Evolutionary conservation across 495 filamentous ascomycete species (phyloP).

Genomic region (Xylona heveae): DNA sequence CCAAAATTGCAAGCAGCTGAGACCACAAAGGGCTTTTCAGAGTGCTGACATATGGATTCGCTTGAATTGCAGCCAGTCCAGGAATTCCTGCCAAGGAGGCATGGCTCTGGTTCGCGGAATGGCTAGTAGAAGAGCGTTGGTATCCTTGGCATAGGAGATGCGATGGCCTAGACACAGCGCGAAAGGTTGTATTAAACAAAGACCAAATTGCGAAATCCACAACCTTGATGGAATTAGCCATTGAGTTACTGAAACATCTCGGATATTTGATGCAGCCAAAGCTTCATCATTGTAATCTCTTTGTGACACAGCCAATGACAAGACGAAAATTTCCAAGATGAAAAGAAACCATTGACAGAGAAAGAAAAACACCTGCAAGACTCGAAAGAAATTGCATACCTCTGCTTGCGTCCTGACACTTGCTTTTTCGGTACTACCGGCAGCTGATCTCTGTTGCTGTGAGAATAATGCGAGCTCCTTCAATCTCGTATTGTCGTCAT

Average conservation of each 20-base stretch:
- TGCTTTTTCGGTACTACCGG: constrained; percentile 17
- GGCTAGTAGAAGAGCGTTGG: constrained; percentile 18
- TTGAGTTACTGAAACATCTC: constrained; percentile 1
- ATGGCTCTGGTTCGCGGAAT: constrained; percentile 11
- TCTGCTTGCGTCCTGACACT: constrained; percentile 31
- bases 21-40: constrained; percentile 57
- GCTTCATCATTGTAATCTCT: no score
- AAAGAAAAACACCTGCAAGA: constrained; percentile 5
- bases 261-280: neutral
- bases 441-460: constrained; percentile 26
- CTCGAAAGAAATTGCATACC: constrained; percentile 19
- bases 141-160: constrained; percentile 71
- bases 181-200: constrained; percentile 35
- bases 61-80: constrained; percentile 30
- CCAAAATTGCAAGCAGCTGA: constrained; percentile 45
- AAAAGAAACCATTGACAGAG: neutral
- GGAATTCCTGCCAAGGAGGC: constrained; percentile 22
- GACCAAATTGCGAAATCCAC: constrained; percentile 66
- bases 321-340: neutral
- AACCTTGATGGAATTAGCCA: constrained; percentile 30
- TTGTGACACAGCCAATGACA: no score
- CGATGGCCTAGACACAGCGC: constrained; percentile 37
- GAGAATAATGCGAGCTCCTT: constrained; percentile 45
- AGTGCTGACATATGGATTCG: constrained; percentile 45
- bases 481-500: constrained; percentile 20